These are phyloP conservation scores for Trichoderma sp. DNA, from an alignment of 2,329 filamentous ascomycete species.

Conservation along the genomic window DNA sequence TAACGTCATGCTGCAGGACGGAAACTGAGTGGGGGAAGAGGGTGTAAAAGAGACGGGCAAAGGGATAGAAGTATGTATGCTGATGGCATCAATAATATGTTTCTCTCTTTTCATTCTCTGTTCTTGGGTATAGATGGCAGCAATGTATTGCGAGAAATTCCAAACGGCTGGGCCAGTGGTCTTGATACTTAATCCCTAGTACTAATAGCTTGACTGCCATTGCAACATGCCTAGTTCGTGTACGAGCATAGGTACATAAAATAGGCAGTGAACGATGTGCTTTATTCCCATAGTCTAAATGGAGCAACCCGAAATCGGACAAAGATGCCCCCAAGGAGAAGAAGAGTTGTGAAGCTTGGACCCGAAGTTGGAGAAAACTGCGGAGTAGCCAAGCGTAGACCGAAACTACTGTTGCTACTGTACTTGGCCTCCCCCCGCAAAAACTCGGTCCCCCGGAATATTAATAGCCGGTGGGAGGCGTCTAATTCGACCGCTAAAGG, in stretches of 20 bases:
- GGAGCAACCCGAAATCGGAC: not conserved
- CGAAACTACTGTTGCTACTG: not conserved
- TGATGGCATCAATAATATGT: not conserved
- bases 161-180: not conserved
- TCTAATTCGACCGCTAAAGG: constrained; percentile 4
- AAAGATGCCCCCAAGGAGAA: not conserved
- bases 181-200: not conserved
- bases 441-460: not conserved
- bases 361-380: not conserved
- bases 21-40: not conserved
- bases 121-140: not conserved
- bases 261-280: not conserved
- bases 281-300: not conserved
- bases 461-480: not conserved
- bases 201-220: not conserved
- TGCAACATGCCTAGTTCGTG: not conserved
- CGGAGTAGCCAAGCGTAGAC: not conserved
- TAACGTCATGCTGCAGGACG: not conserved
- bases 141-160: not conserved
- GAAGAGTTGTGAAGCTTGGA: not conserved
- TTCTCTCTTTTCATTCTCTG: not conserved
- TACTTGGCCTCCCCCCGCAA: not conserved
- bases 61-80: not conserved
- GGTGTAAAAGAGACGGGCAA: not conserved
- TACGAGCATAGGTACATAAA: not conserved